Percentiles rank a stretch among this genome's conserved stretches.
These are phyloP conservation scores for Wallacemonas collosoma DNA, from an alignment of 208 protist species.

Conservation along the genomic window DNA sequence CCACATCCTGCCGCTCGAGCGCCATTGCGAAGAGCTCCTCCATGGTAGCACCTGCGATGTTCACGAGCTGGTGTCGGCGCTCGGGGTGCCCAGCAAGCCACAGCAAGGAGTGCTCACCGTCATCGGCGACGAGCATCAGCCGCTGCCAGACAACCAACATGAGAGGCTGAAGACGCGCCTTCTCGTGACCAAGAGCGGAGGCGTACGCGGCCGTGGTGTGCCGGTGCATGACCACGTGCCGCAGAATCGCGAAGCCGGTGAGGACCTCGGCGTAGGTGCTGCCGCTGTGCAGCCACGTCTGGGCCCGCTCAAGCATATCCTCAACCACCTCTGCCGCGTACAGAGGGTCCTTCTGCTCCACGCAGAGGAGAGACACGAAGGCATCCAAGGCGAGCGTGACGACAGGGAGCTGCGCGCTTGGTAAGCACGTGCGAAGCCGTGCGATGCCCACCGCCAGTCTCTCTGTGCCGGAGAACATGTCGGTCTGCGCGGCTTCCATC, in stretches of 20 bases:
- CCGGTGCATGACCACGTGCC: constrained; percentile 34
- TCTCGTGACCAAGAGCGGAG: constrained; percentile 27
- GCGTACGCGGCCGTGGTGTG: constrained; percentile 30
- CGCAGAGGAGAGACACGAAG: constrained; percentile 56
- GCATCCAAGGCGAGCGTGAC: constrained; percentile 78
- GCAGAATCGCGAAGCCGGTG: constrained; percentile 60
- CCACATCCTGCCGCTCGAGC: constrained; percentile 38
- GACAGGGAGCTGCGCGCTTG: constrained; percentile 42
- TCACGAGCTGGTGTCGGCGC: constrained; percentile 33
- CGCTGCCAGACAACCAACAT: constrained; percentile 57
- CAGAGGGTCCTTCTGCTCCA: constrained; percentile 35
- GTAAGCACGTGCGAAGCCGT: constrained; percentile 63
- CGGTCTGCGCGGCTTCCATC: constrained; percentile 49
- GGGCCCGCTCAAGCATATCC: constrained; percentile 47
- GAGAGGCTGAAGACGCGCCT: constrained; percentile 42
- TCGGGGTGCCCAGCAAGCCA: constrained; percentile 6
- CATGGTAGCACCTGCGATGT: constrained; percentile 59
- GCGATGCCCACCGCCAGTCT: constrained; percentile 68
- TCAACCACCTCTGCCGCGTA: constrained; percentile 58
- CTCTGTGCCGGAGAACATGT: constrained; percentile 42
- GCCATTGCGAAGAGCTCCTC: constrained; percentile 56
- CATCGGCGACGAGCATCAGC: constrained; percentile 33
- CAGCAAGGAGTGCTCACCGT: constrained; percentile 24
- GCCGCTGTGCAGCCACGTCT: constrained; percentile 52
- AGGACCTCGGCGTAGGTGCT: constrained; percentile 47